phyloP scores from a whole-genome alignment of 192 early-diverging fungal species.

The Rhizoclosmatium globosum region DNA sequence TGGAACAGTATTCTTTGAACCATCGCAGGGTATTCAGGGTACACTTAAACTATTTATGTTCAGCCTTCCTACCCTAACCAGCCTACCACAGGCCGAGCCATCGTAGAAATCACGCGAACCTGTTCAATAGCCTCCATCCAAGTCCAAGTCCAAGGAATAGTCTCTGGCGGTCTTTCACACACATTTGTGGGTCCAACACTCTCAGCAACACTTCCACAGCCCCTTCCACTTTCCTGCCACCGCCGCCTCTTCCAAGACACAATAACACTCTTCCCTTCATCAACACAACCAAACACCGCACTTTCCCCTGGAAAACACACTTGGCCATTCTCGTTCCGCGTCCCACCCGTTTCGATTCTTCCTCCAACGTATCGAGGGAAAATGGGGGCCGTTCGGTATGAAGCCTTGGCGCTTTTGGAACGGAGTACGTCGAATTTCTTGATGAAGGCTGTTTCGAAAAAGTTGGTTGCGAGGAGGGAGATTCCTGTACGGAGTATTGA shows the following conservation, averaged over 20 bases:
- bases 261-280: constrained; percentile 25
- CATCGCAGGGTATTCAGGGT: constrained; percentile 30
- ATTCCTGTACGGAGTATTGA: constrained; percentile 36
- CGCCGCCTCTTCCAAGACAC: constrained; percentile 36
- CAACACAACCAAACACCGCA: background rate
- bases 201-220: background rate
- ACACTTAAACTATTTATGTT: background rate
- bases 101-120: constrained; percentile 1
- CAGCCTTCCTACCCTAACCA: background rate
- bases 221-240: constrained; percentile 2
- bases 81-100: constrained; percentile 16
- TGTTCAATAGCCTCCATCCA: background rate
- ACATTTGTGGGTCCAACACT: background rate
- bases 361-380: constrained; percentile 40
- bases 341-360: constrained; percentile 30
- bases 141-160: constrained; percentile 35
- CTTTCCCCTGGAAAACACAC: constrained; percentile 32
- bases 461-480: constrained; percentile 5
- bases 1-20: constrained; percentile 38
- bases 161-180: constrained; percentile 24
- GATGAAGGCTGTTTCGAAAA: background rate
- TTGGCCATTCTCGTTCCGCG: constrained; percentile 43
- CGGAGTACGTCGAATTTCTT: background rate
- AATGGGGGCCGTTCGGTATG: constrained; percentile 34
- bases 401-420: constrained; percentile 24